phyloP scores from a whole-genome alignment of 352 stramenopile genomes.

The Phytophthora europaea region DNA sequence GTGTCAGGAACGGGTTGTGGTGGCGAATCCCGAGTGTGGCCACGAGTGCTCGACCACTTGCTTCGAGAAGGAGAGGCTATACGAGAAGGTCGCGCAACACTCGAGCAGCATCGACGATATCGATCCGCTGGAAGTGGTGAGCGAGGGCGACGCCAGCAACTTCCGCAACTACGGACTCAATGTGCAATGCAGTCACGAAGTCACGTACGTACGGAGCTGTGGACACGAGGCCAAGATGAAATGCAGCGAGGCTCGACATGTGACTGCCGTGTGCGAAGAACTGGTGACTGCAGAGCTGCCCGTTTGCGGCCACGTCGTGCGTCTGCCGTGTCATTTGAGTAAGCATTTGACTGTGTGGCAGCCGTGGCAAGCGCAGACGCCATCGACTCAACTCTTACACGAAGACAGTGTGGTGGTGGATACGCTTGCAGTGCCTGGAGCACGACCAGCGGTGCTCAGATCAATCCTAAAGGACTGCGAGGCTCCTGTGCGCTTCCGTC shows the following conservation, averaged over 20 bases:
- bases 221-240: slow-evolving; percentile 54
- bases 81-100: slow-evolving; percentile 19
- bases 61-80: slow-evolving; percentile 36
- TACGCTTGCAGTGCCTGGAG: slow-evolving; percentile 36
- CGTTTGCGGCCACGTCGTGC: slow-evolving; percentile 56
- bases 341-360: slow-evolving; percentile 49
- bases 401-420: slow-evolving; percentile 54
- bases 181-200: slow-evolving; percentile 48
- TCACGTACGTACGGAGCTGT: slow-evolving; percentile 50
- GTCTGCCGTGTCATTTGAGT: slow-evolving; percentile 50
- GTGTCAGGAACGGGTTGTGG: slow-evolving; percentile 56
- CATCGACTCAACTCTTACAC: slow-evolving; percentile 36
- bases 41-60: slow-evolving; percentile 71
- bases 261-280: slow-evolving; percentile 44
- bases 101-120: slow-evolving; percentile 15
- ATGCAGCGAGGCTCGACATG: slow-evolving; percentile 59
- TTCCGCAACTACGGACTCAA: slow-evolving; percentile 58
- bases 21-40: slow-evolving; percentile 77
- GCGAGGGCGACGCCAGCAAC: slow-evolving; percentile 38
- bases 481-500: slow-evolving; percentile 47
- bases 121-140: slow-evolving; percentile 44
- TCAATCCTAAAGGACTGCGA: slow-evolving; percentile 50
- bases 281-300: slow-evolving; percentile 40
- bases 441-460: slow-evolving; percentile 34
- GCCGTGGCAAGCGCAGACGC: slow-evolving; percentile 46